Conservation (phyloP, 2,329 filamentous ascomycete genomes). For the Claviceps fusiformis region DNA sequence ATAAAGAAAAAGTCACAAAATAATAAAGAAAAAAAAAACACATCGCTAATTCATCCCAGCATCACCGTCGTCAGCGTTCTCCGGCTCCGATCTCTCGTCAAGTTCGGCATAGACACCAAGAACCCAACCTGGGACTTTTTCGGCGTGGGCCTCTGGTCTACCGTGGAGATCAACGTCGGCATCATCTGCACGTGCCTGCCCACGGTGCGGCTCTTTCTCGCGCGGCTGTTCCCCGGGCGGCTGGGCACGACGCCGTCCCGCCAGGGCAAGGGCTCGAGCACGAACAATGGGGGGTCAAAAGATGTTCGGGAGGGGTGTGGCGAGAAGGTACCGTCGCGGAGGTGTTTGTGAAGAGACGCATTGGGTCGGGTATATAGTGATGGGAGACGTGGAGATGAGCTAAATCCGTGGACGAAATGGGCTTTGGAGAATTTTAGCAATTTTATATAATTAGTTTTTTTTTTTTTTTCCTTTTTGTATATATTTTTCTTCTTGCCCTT, state of each 20-base stretch:
- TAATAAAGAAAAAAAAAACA: too few species aligned
- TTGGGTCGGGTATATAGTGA: too few species aligned
- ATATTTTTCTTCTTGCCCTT: too few species aligned
- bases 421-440: too few species aligned
- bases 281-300: not conserved
- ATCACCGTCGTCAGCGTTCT: constrained; percentile 14
- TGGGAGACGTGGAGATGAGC: too few species aligned
- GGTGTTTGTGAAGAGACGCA: not conserved
- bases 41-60: constrained; percentile 1
- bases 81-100: constrained; percentile 11
- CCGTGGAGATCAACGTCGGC: constrained; percentile 12
- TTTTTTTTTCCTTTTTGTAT: too few species aligned
- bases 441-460: too few species aligned
- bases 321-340: not conserved
- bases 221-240: constrained; percentile 2
- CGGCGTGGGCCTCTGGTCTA: constrained; percentile 14
- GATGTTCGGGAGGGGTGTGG: not conserved
- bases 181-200: constrained; percentile 14
- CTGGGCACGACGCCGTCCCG: not conserved
- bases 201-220: constrained; percentile 11
- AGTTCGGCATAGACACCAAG: constrained; percentile 8
- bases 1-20: not conserved
- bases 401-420: too few species aligned
- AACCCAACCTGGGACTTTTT: constrained; percentile 15
- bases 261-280: not conserved